Percentiles rank a stretch among this genome's conserved stretches.
Conservation (phyloP, 2,329 filamentous ascomycete genomes). For the Fusarium pseudograminearum region DNA sequence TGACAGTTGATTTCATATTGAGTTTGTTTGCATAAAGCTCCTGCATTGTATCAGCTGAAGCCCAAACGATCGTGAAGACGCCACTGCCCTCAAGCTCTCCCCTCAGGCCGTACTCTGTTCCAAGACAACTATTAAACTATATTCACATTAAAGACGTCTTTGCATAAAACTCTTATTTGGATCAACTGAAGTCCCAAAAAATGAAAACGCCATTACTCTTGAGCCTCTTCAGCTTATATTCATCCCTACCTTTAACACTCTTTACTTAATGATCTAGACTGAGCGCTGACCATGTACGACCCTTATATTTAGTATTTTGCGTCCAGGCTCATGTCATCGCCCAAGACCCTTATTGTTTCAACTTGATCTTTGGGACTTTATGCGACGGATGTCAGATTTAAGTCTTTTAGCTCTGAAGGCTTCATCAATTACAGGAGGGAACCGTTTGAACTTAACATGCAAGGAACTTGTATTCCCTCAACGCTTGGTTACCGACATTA, state of each 20-base stretch:
- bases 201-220: not conserved
- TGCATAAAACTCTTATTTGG: not conserved
- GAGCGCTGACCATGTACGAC: conserved; percentile 1
- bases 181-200: not conserved
- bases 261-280: not conserved
- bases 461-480: not conserved
- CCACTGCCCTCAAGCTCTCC: not conserved
- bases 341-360: conserved; percentile 2
- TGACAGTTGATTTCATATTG: not conserved
- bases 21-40: not conserved
- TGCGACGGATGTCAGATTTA: not conserved
- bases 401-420: not conserved
- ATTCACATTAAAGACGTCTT: not conserved
- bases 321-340: not conserved
- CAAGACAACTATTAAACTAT: not conserved
- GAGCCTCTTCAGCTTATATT: not conserved
- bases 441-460: not conserved
- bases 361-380: not conserved
- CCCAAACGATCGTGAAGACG: not conserved
- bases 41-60: not conserved
- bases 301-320: not conserved
- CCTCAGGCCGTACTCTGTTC: not conserved
- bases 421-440: not conserved
- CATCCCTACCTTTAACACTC: not conserved
- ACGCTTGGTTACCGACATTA: not conserved